Base-by-base conservation (phyloP, 1,284 basidiomycete species). In the Cryptococcus jaspeensis region DNA sequence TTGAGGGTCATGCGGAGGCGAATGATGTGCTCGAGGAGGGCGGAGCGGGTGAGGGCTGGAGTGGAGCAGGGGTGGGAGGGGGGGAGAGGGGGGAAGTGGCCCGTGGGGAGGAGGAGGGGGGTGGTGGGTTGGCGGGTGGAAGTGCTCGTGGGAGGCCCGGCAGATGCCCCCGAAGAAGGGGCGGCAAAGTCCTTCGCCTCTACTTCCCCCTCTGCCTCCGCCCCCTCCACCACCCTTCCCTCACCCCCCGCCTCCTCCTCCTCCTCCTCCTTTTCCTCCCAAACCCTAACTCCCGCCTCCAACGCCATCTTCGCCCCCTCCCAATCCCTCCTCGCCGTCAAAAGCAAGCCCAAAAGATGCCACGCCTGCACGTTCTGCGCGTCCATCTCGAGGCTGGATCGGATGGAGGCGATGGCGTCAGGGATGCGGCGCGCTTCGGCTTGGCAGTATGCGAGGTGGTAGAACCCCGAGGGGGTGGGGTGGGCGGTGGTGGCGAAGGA, bases 1-100 rank as follows among this genome's bases (percentile, higher is more conserved):
- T 90, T 86, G 71, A 91, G 87, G 1, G 92, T 90, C 83, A 96
- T 89, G 41, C 93, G 82, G 39, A 99, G 78, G 73, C 94, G 88
- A 52, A 97, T 79, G 25, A 89, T 86, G 54, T 88, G 81, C 65
- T 90, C 89, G 60, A 94, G 88, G 5, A 82, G 73, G 53, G 92
- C 87, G 37, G 83, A 79, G 16, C 80, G 52, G 80, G 64, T 87
- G 13, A 51, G 48, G 28, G 28, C 5, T 0, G 59, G 60, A 2
- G 48, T 52, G 16, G 42, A 32, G 16, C 25, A 47, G 23, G 52
- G 50, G 16, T 57, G 36, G 12, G 55, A 52, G 22, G 58, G 40
- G 1, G 46, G 18, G 12, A 64, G 43, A 35, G 60, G 56, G 13
- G 59, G 52, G 45, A 60, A 59, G 6, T 35, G 28, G 1, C 65